Conservation (phyloP, 352 stramenopile genomes). For the Phytophthora macrochlamydospora region DNA sequence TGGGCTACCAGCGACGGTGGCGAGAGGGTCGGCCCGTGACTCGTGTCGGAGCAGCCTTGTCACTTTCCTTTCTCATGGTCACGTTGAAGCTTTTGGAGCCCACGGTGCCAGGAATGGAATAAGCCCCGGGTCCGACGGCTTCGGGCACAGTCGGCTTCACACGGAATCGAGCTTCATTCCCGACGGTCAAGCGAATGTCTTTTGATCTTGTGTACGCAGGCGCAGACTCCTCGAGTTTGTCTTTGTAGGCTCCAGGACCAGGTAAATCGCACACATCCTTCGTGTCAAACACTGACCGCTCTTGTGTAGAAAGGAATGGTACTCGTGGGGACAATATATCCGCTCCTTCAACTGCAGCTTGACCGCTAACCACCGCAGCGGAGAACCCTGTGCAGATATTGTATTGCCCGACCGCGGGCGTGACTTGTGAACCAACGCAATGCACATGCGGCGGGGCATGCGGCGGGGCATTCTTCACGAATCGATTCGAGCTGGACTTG, state of each 20-base stretch:
- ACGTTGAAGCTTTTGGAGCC: constrained; percentile 75
- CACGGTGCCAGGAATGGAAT: constrained; percentile 59
- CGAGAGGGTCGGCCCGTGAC: constrained; percentile 16
- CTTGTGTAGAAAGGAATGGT: constrained; percentile 51
- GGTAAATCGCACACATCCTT: constrained; percentile 45
- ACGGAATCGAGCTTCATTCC: constrained; percentile 55
- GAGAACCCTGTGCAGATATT: constrained; percentile 42
- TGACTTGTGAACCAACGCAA: constrained; percentile 48
- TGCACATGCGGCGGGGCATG: constrained; percentile 59
- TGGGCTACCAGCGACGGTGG: not conserved
- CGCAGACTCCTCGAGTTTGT: constrained; percentile 10
- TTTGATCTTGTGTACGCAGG: constrained; percentile 37
- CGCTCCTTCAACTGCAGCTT: constrained; percentile 4
- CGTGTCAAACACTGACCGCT: constrained; percentile 51
- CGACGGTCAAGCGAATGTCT: constrained; percentile 49
- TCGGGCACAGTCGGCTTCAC: constrained; percentile 54
- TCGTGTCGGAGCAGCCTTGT: constrained; percentile 15
- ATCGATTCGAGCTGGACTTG: constrained; percentile 62
- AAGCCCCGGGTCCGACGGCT: constrained; percentile 53
- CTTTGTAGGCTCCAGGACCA: constrained; percentile 56
- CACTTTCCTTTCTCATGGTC: constrained; percentile 48
- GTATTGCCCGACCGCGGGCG: constrained; percentile 58
- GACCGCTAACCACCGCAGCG: constrained; percentile 4
- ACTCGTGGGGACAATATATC: constrained; percentile 28
- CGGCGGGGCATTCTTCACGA: constrained; percentile 42